phyloP scores from a whole-genome alignment of 257 asterid species.

The Nicotiana tabacum region DNA sequence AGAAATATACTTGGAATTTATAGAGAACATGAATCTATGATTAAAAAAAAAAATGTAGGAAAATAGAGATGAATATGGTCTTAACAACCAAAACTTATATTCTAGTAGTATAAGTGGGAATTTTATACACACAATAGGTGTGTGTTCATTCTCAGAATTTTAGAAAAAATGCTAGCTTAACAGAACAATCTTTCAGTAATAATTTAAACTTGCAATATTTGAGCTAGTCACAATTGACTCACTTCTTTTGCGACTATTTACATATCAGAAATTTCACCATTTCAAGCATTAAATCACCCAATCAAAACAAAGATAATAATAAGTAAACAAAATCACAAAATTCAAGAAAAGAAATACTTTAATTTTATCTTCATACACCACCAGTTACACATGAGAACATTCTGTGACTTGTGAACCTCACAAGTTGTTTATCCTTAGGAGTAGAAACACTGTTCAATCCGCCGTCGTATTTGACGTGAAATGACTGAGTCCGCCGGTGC shows the following conservation, averaged over 20 bases:
- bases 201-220: not conserved
- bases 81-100: no score
- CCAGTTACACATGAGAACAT: conserved; percentile 34
- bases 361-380: conserved; percentile 24
- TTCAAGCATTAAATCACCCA: not conserved
- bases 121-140: no score
- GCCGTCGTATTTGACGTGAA: conserved; percentile 19
- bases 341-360: no score
- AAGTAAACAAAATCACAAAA: not conserved
- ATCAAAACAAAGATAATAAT: not conserved
- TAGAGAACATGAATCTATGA: no score
- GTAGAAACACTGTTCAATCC: conserved; percentile 14
- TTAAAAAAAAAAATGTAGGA: no score
- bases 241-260: not conserved
- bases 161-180: not conserved
- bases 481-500: conserved; percentile 44
- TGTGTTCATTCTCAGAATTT: no score
- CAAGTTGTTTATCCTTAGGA: conserved; percentile 25
- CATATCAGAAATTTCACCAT: not conserved
- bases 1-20: not conserved
- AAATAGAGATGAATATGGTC: no score
- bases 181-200: not conserved
- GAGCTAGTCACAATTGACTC: not conserved
- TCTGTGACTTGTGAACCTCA: conserved; percentile 36
- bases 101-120: no score